Percentiles rank a stretch among this genome's conserved stretches.
Evolutionary conservation across 345 rosid genomes (phyloP).

Genomic region (Citropsis articulata): DNA sequence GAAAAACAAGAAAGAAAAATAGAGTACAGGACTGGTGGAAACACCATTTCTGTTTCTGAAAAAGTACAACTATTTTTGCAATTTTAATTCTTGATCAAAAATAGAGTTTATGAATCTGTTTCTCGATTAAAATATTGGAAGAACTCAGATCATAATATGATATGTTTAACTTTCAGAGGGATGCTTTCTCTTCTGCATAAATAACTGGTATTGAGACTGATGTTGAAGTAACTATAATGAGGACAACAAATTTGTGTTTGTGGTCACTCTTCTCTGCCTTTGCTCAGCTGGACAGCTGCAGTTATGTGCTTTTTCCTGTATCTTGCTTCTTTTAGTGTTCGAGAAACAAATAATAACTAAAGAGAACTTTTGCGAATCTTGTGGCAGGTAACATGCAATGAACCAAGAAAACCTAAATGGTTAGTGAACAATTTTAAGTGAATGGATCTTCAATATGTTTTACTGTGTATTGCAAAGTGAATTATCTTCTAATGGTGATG

Average conservation of each 20-base stretch:
- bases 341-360: not conserved
- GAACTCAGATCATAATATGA: not conserved
- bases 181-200: not conserved
- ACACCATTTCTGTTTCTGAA: not conserved
- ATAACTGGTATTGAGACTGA: not conserved
- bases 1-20: not conserved
- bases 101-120: not conserved
- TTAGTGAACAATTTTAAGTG: conserved; percentile 3
- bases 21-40: not conserved
- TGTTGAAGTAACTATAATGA: no score
- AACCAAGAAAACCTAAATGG: conserved; percentile 14
- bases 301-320: not conserved
- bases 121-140: not conserved
- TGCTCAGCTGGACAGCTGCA: no score
- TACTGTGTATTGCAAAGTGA: not conserved
- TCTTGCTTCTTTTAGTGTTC: not conserved
- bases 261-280: no score
- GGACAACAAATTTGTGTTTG: no score
- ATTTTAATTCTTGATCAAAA: not conserved
- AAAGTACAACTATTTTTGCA: not conserved
- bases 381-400: conserved; percentile 2
- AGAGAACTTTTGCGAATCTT: not conserved
- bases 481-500: not conserved
- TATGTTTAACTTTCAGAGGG: not conserved
- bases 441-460: not conserved